A percentile compares a stretch with the other conserved stretches of the same genome.
phyloP scores from a whole-genome alignment of 2,329 filamentous ascomycete genomes.

The Capronia epimyces region DNA sequence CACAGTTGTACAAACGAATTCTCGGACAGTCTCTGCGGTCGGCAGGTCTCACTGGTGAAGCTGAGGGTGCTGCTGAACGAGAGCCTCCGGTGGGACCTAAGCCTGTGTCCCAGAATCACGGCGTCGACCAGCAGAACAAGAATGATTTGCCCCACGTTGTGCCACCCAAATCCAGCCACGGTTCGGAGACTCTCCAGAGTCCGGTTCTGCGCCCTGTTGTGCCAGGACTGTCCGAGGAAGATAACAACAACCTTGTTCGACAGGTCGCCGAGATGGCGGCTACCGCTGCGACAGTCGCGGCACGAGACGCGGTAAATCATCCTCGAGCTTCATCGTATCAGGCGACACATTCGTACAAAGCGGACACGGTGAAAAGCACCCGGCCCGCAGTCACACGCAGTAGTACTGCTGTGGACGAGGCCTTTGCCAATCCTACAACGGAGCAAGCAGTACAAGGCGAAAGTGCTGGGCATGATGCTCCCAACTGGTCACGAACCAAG shows the following conservation, averaged over 20 bases:
- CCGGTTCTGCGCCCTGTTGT: constrained; percentile 42
- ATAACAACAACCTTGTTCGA: constrained; percentile 73
- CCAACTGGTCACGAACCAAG: constrained; percentile 92
- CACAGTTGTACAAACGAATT: constrained; percentile 86
- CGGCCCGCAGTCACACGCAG: constrained; percentile 33
- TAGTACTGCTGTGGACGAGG: constrained; percentile 32
- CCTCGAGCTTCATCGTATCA: constrained; percentile 49
- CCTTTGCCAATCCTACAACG: constrained; percentile 46
- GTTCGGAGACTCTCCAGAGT: constrained; percentile 36
- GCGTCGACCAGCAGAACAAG: constrained; percentile 34
- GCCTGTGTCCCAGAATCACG: constrained; percentile 37
- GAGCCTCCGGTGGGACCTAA: constrained; percentile 25
- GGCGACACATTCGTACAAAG: constrained; percentile 33
- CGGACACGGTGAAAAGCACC: constrained; percentile 29
- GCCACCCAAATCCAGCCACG: constrained; percentile 58
- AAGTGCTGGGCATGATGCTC: constrained; percentile 83
- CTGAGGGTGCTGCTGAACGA: constrained; percentile 35
- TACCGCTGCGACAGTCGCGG: constrained; percentile 80
- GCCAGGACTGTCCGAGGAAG: constrained; percentile 70
- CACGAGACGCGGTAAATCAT: constrained; percentile 62
- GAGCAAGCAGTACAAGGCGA: constrained; percentile 34
- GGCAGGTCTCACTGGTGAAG: constrained; percentile 62
- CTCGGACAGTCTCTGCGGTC: constrained; percentile 84
- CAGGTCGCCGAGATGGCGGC: constrained; percentile 92
- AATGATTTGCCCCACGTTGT: constrained; percentile 59